Conservation (phyloP, 2,329 filamentous ascomycete species). For the Neofusicoccum sp. region DNA sequence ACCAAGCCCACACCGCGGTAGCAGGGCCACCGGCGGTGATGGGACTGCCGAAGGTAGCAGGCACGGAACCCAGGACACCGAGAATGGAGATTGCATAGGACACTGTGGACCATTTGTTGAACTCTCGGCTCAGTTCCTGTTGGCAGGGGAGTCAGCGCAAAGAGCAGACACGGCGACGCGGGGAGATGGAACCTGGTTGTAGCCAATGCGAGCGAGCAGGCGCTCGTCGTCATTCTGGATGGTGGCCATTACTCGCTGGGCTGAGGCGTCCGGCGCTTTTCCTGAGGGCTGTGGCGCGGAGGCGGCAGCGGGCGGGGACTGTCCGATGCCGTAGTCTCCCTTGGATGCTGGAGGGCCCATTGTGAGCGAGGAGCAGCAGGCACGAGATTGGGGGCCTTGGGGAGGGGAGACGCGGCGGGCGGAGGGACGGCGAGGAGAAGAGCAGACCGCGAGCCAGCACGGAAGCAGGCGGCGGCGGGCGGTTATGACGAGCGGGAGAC, state of each 20-base stretch:
- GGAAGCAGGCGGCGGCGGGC: not conserved
- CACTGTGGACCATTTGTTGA: slow-evolving; percentile 65
- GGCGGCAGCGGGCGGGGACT: not conserved
- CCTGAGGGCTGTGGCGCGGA: not conserved
- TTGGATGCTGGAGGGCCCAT: not conserved
- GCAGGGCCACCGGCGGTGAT: slow-evolving; percentile 60
- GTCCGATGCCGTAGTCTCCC: not conserved
- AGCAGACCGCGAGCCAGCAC: not conserved
- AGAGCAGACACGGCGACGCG: not conserved
- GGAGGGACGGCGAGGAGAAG: not conserved
- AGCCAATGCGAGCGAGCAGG: slow-evolving; percentile 60
- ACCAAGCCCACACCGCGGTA: slow-evolving; percentile 65
- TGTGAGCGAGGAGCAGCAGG: not conserved
- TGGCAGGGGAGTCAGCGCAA: slow-evolving; percentile 22
- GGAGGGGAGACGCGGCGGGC: not conserved
- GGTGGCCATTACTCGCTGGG: slow-evolving; percentile 41
- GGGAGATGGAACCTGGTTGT: slow-evolving; percentile 53
- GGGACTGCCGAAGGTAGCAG: slow-evolving; percentile 61
- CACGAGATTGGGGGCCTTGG: not conserved
- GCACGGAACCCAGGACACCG: slow-evolving; percentile 64
- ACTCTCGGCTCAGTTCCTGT: slow-evolving; percentile 61
- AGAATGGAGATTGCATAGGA: slow-evolving; percentile 66
- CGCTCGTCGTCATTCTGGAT: slow-evolving; percentile 60
- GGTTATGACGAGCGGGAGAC: not conserved
- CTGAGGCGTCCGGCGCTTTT: not conserved